Base-by-base conservation (phyloP, 768 basidiomycete species). In the Rhodocollybia butyracea region DNA sequence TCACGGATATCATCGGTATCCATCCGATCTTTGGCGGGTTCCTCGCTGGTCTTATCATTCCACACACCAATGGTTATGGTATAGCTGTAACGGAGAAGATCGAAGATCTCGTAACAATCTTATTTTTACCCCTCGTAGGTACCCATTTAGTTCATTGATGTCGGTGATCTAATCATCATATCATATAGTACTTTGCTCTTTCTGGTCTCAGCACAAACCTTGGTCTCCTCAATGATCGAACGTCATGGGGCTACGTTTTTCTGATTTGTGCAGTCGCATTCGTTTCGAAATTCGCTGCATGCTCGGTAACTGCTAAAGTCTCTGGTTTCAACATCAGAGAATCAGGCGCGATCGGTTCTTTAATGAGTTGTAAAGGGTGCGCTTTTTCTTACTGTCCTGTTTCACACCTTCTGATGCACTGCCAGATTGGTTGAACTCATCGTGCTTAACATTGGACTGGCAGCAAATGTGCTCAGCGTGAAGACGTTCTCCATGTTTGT, bases 361-460 rank as follows among this genome's bases (percentile, higher is more conserved):
- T 97, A 24, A 97, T 97, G 94, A 84, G 83, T 68, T 93, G 91
- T 74, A 91, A 96, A 72, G 91, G 91, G 87, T 88, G 56, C 45
- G 80, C 70, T 19, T 3, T 56, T 26, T 43, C 29, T 31, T n/a
- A 12, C 15, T 46, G 17, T 36, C 22, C 8, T 32, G 52, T 43
- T 26, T 8, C 22, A 30, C 12, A 32, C 7, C n/a, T 36, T 26
- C 34, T 58, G 42, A 53, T 36, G 3, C 39, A 32, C 32, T 47
- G 34, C 24, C 56, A 85, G 84, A 31, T 73, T 85, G 21, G 91
- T 94, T 24, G 93, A 95, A 67, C 82, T 95, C 27, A 94, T 97
- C 59, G 93, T 94, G 7, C 81, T 95, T 64, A 97, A 97, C 65
- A 85, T 95, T 59, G 94, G 94, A 47, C 76, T 91, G 7, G 68